phyloP scores from a whole-genome alignment of 257 asterid genomes.

The Verbascum thapsus region DNA sequence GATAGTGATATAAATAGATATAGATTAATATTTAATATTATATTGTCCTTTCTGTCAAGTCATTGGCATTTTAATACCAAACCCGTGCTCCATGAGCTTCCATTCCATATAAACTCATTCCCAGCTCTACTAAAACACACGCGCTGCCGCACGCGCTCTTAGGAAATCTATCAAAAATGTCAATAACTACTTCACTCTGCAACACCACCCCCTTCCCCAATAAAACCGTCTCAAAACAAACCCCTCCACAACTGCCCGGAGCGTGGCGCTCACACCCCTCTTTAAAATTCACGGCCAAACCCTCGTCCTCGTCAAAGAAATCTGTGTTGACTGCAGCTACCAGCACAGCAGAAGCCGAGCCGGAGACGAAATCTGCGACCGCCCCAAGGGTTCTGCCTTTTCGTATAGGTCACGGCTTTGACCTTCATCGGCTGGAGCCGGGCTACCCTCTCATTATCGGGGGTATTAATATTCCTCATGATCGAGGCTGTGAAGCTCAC shows the following conservation, averaged over 20 bases:
- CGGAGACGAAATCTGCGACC: conserved; percentile 28
- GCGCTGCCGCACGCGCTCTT: conserved; percentile 37
- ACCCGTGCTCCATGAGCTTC: conserved; percentile 26
- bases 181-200: conserved; percentile 42
- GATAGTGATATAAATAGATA: no score
- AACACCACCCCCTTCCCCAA: conserved; percentile 27
- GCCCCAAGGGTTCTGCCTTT: conserved; percentile 66
- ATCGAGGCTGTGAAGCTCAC: conserved; percentile 92
- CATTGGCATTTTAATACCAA: not conserved
- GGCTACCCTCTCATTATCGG: conserved; percentile 88
- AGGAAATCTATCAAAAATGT: conserved; percentile 21
- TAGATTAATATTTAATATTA: no score
- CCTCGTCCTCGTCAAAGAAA: conserved; percentile 22
- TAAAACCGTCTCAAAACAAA: conserved; percentile 32
- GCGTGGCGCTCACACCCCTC: conserved; percentile 32
- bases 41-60: no score
- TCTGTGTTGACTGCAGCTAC: conserved; percentile 38
- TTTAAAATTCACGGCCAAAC: conserved; percentile 36
- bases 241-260: conserved; percentile 18
- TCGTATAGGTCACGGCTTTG: conserved; percentile 94
- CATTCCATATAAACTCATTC: not conserved
- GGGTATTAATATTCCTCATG: conserved; percentile 79
- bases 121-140: conserved; percentile 14
- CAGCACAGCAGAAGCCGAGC: conserved; percentile 50
- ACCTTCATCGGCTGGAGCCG: conserved; percentile 87